phyloP scores from a whole-genome alignment of 345 rosid genomes.

The Geranium brycei region DNA sequence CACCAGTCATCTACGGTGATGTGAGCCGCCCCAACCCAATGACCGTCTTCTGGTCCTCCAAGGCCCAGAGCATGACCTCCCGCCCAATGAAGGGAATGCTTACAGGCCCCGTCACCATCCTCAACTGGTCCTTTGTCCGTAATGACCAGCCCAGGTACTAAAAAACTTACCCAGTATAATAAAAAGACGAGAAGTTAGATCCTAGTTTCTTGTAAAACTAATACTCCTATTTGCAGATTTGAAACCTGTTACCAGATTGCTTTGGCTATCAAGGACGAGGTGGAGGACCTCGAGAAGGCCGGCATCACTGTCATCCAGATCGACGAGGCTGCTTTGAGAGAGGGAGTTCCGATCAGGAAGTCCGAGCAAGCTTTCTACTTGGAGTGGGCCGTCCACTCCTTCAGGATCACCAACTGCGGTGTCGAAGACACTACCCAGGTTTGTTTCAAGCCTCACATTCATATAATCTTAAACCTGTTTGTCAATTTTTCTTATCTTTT shows the following conservation, averaged over 20 bases:
- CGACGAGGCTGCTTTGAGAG: constrained; percentile 98
- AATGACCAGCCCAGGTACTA: constrained; percentile 94
- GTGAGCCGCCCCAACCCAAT: constrained; percentile 98
- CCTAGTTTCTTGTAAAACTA: not conserved
- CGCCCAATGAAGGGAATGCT: constrained; percentile 99
- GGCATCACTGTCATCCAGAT: constrained; percentile 87
- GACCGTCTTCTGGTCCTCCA: constrained; percentile 96
- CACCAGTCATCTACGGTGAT: constrained; percentile 93
- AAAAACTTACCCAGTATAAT: not conserved
- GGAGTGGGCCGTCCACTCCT: constrained; percentile 99
- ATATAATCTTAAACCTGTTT: too few species aligned
- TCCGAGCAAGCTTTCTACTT: constrained; percentile 95
- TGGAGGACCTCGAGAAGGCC: constrained; percentile 89
- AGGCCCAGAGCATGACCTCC: constrained; percentile 86
- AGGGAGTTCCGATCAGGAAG: constrained; percentile 93
- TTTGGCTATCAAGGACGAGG: constrained; percentile 93
- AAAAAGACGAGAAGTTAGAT: not conserved
- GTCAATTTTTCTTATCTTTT: not conserved
- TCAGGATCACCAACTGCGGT: constrained; percentile 88
- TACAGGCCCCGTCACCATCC: constrained; percentile 98
- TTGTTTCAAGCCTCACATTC: not conserved
- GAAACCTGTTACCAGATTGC: constrained; percentile 97
- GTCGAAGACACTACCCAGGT: constrained; percentile 91
- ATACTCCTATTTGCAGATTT: constrained; percentile 28
- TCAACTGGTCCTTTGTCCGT: constrained; percentile 96